Conservation (phyloP, 164 flowering plant species). For the Tinospora cordifolia region DNA sequence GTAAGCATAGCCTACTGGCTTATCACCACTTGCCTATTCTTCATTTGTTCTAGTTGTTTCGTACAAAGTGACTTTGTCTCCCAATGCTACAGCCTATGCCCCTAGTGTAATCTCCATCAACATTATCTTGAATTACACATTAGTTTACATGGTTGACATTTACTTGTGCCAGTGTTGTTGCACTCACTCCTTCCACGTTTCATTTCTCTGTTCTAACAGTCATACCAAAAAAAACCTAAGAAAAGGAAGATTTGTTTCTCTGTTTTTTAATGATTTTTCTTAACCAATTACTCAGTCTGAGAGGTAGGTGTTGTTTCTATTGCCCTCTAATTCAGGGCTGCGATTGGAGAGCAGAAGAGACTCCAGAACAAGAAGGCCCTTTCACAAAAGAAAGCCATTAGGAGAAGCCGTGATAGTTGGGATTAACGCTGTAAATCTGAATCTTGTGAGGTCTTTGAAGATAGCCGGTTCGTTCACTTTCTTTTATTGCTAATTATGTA, state of each 20-base stretch:
- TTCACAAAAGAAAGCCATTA: slow-evolving; percentile 67
- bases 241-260: neutral
- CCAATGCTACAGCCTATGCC: too few relatives aligned
- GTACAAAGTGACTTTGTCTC: neutral
- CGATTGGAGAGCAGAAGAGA: slow-evolving; percentile 68
- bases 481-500: neutral
- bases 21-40: neutral
- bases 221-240: neutral
- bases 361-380: slow-evolving; percentile 65
- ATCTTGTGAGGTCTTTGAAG: neutral
- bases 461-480: neutral
- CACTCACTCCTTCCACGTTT: neutral
- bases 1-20: slow-evolving; percentile 34
- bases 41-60: neutral
- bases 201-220: neutral
- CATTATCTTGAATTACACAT: too few relatives aligned
- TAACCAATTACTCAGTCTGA: neutral
- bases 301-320: neutral
- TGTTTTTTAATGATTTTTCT: neutral
- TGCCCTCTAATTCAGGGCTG: slow-evolving; percentile 47
- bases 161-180: neutral
- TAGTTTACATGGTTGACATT: too few relatives aligned
- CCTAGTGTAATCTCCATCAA: too few relatives aligned
- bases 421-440: slow-evolving; percentile 23
- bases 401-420: slow-evolving; percentile 74